Evolutionary conservation across 2,329 filamentous ascomycete genomes (phyloP), one percentile per base, ranked within the genome.

Genomic region (Pestalotiopsis sp.): DNA sequence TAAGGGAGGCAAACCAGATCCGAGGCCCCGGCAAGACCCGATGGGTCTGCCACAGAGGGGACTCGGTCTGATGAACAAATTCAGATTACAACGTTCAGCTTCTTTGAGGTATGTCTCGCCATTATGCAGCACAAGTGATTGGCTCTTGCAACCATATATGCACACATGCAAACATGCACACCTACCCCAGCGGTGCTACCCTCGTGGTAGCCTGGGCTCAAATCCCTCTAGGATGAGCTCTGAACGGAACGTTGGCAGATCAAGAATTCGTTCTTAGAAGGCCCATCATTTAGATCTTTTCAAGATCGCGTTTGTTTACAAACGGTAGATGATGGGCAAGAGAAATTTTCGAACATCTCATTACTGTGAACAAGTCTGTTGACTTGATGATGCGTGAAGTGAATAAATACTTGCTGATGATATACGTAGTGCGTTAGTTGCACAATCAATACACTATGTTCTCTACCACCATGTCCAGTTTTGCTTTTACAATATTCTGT

Each of bases 171-270:
- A 27, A 25, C 69, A 27, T 27, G 27, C 27, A 27, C 27, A 27
- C 27, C 27, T 27, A 71, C 78, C 82, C 91, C 91, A 92, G 85
- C 88, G 91, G 90, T 92, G 91, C 91, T 90, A 87, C 89, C 89
- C 85, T 87, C 87, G 85, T 88, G 91, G 86, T 86, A 87, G 91
- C 91, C 91, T 87, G 91, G 87, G 84, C 89, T 87, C 82, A 82
- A 85, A 88, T 90, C 84, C 86, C 78, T 87, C 83, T 85, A 91
- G 88, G 87, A 88, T 86, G 82, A 85, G 87, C 86, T 85, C 90
- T 91, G 91, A 93, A 93, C 91, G 92, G 91, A 93, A 89, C 91
- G 90, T 92, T 93, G 91, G 92, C 79, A 94, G 85, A 92, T 83
- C 45, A 52, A 73, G 83, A 78, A 71, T 69, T 73, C 77, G 79